Base-by-base conservation (phyloP, 1,284 basidiomycete species). In the Tilletia horrida region DNA sequence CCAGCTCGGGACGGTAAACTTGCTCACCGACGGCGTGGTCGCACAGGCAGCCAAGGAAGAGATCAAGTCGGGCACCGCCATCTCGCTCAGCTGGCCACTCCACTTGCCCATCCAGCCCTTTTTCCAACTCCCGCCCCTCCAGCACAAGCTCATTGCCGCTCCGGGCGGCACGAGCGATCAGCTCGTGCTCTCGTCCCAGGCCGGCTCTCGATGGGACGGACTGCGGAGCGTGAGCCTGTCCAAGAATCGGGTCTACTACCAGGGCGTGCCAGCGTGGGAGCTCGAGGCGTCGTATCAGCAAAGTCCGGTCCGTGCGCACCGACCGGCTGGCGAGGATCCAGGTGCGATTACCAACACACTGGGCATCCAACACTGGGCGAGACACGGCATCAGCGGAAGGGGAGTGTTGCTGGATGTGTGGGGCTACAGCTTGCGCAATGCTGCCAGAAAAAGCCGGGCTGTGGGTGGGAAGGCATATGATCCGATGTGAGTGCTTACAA, bases 121-220 rank as follows among this genome's bases (percentile, higher is more conserved):
- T 62, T 78, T 78, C 64, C 59, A 66, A 8, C 73, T 73, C 25
- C 70, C 69, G 23, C 62, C 70, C 9, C 18, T 74, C 21, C 66
- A 66, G 11, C 76, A 78, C 66, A 69, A 67, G 18, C 66, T 59
- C 55, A 44, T 13, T 4, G 23, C 35, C n/a, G 43, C 8, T 2
- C 61, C 61, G 13, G n/a, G 35, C 31, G 43, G 42, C n/a, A 42
- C 61, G 29, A 27, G 9, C 3, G 69, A 68, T 40, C n/a, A 55
- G 25, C 68, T 71, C 29, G 68, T 70, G 16, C 48, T 77, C 27
- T 69, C 61, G 23, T 90, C 90, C 71, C 88, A 88, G 0, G 89
- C 90, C 0, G 88, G 89, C 27, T 86, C 88, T 2, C 89, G 90
- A 71, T 90, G 89, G 89, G 89, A 90, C 73, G 88, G 89, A 2